Percentiles rank a stretch among this genome's conserved stretches.
Evolutionary conservation across 441 rosid genomes (phyloP).

Genomic region (Viola pubescens): DNA sequence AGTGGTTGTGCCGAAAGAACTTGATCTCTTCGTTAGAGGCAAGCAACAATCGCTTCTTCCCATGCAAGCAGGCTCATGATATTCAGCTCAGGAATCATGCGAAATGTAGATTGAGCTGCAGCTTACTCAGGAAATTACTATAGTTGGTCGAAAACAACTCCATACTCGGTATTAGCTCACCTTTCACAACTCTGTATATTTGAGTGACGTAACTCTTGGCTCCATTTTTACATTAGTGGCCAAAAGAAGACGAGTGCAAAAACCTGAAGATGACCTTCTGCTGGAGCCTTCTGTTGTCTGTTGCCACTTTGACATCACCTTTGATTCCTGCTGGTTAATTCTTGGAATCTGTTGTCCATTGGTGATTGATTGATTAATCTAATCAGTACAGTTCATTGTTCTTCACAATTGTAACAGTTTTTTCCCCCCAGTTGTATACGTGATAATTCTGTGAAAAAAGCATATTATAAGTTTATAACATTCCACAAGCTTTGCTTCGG

Average conservation of each 20-base stretch:
- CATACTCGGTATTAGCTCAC: constrained; percentile 11
- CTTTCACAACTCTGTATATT: constrained; percentile 18
- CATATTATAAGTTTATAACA: background rate
- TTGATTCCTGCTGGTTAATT: constrained; percentile 11
- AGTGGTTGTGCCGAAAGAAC: constrained; percentile 81
- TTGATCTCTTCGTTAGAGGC: constrained; percentile 48
- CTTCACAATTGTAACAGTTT: constrained; percentile 14
- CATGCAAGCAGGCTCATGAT: constrained; percentile 27
- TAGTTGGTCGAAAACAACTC: background rate
- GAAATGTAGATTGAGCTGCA: constrained; percentile 4
- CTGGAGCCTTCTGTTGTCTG: constrained; percentile 6
- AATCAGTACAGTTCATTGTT: constrained; percentile 12
- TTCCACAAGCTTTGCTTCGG: background rate
- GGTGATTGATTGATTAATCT: constrained; percentile 15
- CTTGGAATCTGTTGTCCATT: constrained; percentile 16
- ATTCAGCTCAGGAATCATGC: constrained; percentile 9
- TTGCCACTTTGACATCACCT: constrained; percentile 1
- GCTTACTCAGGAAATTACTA: constrained; percentile 6
- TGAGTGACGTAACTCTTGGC: constrained; percentile 26
- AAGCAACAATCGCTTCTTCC: constrained; percentile 49
- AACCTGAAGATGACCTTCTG: constrained; percentile 18
- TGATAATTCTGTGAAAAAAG: constrained; percentile 13
- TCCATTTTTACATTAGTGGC: constrained; percentile 13
- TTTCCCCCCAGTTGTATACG: constrained; percentile 15
- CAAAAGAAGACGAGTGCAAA: constrained; percentile 7